Evolutionary conservation across 148 eudicot species (phyloP).

Genomic region (Bassia scoparia): DNA sequence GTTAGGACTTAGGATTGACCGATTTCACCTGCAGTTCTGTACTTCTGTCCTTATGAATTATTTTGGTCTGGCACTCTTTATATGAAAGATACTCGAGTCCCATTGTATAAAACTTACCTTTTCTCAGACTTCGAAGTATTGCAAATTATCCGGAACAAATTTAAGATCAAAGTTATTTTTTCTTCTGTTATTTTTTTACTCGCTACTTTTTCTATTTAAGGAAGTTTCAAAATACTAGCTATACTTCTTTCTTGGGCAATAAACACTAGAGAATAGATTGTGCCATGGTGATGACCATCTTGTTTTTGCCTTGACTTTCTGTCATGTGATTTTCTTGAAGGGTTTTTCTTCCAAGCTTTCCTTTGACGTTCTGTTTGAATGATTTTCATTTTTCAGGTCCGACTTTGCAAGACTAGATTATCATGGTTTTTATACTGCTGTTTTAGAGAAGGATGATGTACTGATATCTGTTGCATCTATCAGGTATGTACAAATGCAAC

Average conservation of each 20-base stretch:
- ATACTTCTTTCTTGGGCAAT: too few relatives aligned
- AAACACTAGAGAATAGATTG: not conserved
- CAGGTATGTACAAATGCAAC: constrained; percentile 41
- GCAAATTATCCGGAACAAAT: not conserved
- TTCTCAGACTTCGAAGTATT: not conserved
- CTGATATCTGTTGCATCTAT: constrained; percentile 73
- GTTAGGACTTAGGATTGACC: too few relatives aligned
- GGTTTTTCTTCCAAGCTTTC: not conserved
- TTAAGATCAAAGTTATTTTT: not conserved
- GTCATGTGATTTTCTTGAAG: too few relatives aligned
- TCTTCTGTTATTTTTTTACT: too few relatives aligned
- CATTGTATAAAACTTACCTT: not conserved
- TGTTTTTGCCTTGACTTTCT: not conserved
- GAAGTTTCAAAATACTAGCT: too few relatives aligned
- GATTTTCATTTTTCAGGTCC: constrained; percentile 44
- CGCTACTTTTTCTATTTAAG: too few relatives aligned
- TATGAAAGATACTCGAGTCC: not conserved
- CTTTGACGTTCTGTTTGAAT: not conserved
- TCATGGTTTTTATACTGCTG: constrained; percentile 71
- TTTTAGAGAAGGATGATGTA: constrained; percentile 83
- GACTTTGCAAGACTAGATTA: constrained; percentile 75
- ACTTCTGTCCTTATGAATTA: too few relatives aligned
- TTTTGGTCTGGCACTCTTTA: not conserved
- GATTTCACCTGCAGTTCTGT: too few relatives aligned
- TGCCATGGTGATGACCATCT: not conserved